Base-by-base conservation (phyloP, 2,329 filamentous ascomycete genomes). In the Alternaria ethzedia region DNA sequence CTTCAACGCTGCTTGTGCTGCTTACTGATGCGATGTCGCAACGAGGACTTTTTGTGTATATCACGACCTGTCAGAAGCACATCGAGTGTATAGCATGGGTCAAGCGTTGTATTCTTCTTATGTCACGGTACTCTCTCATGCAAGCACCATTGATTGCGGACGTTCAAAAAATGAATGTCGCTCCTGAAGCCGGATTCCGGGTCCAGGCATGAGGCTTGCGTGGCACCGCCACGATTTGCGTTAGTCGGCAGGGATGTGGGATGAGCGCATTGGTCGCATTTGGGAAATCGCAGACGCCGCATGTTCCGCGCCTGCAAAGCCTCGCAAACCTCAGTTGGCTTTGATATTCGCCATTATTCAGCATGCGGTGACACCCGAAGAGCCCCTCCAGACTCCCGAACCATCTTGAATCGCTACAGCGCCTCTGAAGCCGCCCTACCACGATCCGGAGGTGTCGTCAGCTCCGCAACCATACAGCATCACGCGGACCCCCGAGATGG, bases 401-500 rank as follows among this genome's bases (percentile, higher is more conserved):
- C 46, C 32, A 36, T 23, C 5, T 20, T 13, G 15, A 26, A 55
- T 26, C 26, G 5, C 30, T 10, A 5, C n/a, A 11, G 32, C 50
- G 12, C 17, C 41, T 13, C 25, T 17, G 26, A 47, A 51, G 50
- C 32, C 47, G 49, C 57, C 17, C 25, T 44, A n/a, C 45, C 49
- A 51, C 51, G 23, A n/a, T 44, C 15, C 45, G 52, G 58, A 60
- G 58, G 61, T 57, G 57, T 57, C 47, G 49, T 54, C 7, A 52
- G 25, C 57, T 56, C 36, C 59, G 55, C 54, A 50, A 46, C 41
- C 45, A 50, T 21, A 32, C 17, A 49, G 60, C 55, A 41, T 44
- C 46, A 55, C 55, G 71, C 69, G 68, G 63, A 72, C 67, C 49
- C 54, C 73, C 70, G 71, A 70, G 57, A 77, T 77, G 75, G 69